phyloP scores from a whole-genome alignment of 768 basidiomycete genomes.

The Russula sp. region DNA sequence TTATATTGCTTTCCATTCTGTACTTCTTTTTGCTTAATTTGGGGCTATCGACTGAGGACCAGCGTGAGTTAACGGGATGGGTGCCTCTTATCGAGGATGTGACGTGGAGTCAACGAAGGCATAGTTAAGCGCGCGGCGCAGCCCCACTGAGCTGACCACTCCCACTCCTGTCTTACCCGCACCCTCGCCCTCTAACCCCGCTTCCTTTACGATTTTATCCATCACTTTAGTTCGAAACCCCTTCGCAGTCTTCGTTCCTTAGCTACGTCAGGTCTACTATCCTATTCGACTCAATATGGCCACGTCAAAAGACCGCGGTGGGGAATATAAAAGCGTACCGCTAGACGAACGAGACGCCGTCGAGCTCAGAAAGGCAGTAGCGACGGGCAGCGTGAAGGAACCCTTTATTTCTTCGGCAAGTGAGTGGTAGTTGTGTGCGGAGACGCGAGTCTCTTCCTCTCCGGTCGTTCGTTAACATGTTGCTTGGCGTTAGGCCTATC shows the following conservation, averaged over 20 bases:
- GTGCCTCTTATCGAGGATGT: background rate
- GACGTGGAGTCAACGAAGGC: no score
- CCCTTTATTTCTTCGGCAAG: conserved; percentile 25
- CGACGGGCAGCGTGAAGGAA: conserved; percentile 34
- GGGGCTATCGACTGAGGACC: background rate
- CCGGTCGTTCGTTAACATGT: background rate
- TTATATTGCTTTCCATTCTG: background rate
- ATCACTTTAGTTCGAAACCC: background rate
- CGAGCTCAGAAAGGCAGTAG: conserved; percentile 47
- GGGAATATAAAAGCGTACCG: conserved; percentile 23
- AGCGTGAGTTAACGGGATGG: background rate
- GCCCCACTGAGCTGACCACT: no score
- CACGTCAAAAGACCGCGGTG: conserved; percentile 12
- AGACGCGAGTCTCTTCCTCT: background rate
- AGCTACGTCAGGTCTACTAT: background rate
- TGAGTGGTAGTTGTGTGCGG: conserved; percentile 18
- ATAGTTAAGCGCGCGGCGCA: no score
- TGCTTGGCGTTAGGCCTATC: conserved; percentile 52
- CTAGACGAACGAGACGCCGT: conserved; percentile 37
- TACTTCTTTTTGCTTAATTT: background rate
- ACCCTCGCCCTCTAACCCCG: background rate
- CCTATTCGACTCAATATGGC: conserved; percentile 9
- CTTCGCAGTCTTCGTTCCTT: background rate
- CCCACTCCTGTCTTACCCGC: background rate
- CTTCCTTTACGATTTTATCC: background rate